phyloP scores from a whole-genome alignment of 2,329 filamentous ascomycete genomes.

The Furcasterigmium furcatum region DNA sequence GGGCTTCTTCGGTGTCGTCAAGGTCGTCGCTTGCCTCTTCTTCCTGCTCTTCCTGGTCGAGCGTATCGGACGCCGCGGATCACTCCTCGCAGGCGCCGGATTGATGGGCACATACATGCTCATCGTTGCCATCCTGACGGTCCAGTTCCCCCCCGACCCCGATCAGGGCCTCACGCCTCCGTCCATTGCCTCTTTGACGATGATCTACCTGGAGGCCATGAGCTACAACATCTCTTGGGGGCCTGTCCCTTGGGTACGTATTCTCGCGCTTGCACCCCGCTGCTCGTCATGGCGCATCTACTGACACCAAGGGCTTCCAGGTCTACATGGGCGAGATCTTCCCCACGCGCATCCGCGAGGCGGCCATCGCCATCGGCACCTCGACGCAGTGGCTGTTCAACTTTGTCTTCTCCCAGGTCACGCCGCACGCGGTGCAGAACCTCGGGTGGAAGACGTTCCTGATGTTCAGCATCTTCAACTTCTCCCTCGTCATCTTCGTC shows the following conservation, averaged over 20 bases:
- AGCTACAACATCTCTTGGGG: conserved; percentile 51
- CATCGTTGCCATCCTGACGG: conserved; percentile 45
- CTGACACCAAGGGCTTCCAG: conserved; percentile 9
- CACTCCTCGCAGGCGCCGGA: conserved; percentile 43
- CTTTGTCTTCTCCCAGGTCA: conserved; percentile 44
- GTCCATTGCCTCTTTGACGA: conserved; percentile 43
- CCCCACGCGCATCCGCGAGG: conserved; percentile 44
- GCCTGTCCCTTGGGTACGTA: conserved; percentile 42
- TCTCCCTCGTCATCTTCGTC: conserved; percentile 36
- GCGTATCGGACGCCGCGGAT: conserved; percentile 41
- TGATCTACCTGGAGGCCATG: conserved; percentile 50
- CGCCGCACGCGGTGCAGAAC: conserved; percentile 42
- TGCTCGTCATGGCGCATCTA: conserved; percentile 44
- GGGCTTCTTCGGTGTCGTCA: conserved; percentile 50
- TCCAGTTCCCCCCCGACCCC: conserved; percentile 34
- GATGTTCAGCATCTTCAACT: conserved; percentile 47
- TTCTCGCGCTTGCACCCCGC: conserved; percentile 60
- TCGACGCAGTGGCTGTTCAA: conserved; percentile 49
- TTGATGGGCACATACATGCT: conserved; percentile 51
- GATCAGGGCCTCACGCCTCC: conserved; percentile 26
- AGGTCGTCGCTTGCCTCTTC: conserved; percentile 41
- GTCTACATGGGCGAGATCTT: conserved; percentile 49
- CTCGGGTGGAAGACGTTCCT: conserved; percentile 45
- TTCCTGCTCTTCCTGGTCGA: conserved; percentile 47
- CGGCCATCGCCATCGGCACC: conserved; percentile 45